Base-by-base conservation (phyloP, 805 yeast genomes). In the Schwanniomyces vanrijiae region DNA sequence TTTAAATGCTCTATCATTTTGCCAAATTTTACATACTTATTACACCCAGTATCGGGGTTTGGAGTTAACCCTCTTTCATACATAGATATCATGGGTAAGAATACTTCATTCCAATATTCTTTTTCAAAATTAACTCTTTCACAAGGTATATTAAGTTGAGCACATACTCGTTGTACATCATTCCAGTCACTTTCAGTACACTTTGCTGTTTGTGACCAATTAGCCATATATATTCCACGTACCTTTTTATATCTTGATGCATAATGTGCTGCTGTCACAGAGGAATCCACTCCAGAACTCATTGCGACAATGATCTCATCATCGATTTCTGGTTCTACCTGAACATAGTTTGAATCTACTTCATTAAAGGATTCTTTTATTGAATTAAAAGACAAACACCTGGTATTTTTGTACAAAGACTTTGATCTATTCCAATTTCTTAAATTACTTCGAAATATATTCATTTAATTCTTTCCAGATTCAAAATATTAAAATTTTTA, bases 201-300 rank as follows among this genome's bases (percentile, higher is more conserved):
- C 46, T 78, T 73, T 4, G 83, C 76, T 0, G 79, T 71, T 57
- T 77, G 76, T 1, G 82, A 74, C 97, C 97, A 94, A 68, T 94
- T 94, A 35, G 90, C 87, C 98, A 94, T 94, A 66, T 88, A 92
- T 1, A 94, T 75, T 0, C 97, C 99, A 39, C 76, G 66, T 2
- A 88, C 94, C 40, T 86, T 81, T 2, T 70, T 69, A 54, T 76
- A 80, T 28, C 69, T 60, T n/a, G 72, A 65, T 5, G 88, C 71
- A 54, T 75, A 83, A 50, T 88, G 46, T 0, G 87, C 82, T 0
- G 98, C 97, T 2, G 87, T 80, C 0, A 91, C 90, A 1, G 97
- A 86, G 0, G 97, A 91, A 65, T 94, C 99, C 0, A 94, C 98
- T 0, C 99, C 99, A 0, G 96, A 88, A 1, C 97, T 89, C 96